These are phyloP conservation scores for Neurospora sp. DNA, from an alignment of 495 filamentous ascomycete species.

Conservation along the genomic window DNA sequence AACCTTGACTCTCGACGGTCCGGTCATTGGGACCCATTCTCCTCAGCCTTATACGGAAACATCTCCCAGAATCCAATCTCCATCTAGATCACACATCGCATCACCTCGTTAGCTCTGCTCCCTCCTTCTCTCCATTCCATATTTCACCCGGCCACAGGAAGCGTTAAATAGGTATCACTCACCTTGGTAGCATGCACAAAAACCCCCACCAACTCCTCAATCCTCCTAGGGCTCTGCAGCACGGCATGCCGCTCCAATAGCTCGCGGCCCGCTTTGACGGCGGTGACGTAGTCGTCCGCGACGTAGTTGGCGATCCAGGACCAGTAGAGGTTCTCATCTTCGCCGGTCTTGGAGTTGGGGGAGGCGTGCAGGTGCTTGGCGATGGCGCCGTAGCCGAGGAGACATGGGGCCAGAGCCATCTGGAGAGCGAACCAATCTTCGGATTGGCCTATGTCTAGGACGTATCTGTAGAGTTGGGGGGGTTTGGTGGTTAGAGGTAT, in stretches of 20 bases:
- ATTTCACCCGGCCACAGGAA: neutral
- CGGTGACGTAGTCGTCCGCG: constrained; percentile 62
- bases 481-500: neutral
- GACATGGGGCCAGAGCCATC: constrained; percentile 71
- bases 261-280: constrained; percentile 55
- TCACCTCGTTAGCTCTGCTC: neutral
- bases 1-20: neutral
- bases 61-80: constrained; percentile 88
- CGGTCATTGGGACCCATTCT: neutral
- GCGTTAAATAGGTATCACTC: constrained; percentile 11
- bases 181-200: constrained; percentile 80
- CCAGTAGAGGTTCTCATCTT: constrained; percentile 71
- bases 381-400: constrained; percentile 77
- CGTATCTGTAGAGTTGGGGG: constrained; percentile 44
- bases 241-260: constrained; percentile 62
- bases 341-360: constrained; percentile 43
- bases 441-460: constrained; percentile 79
- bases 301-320: constrained; percentile 85
- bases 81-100: constrained; percentile 41
- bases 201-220: constrained; percentile 72
- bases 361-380: constrained; percentile 54
- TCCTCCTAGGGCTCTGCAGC: constrained; percentile 56
- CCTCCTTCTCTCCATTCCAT: neutral
- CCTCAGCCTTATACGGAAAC: constrained; percentile 19
- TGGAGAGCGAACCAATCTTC: constrained; percentile 80